Evolutionary conservation across 2,329 filamentous ascomycete species (phyloP).

Genomic region (Diplodia sapinea): DNA sequence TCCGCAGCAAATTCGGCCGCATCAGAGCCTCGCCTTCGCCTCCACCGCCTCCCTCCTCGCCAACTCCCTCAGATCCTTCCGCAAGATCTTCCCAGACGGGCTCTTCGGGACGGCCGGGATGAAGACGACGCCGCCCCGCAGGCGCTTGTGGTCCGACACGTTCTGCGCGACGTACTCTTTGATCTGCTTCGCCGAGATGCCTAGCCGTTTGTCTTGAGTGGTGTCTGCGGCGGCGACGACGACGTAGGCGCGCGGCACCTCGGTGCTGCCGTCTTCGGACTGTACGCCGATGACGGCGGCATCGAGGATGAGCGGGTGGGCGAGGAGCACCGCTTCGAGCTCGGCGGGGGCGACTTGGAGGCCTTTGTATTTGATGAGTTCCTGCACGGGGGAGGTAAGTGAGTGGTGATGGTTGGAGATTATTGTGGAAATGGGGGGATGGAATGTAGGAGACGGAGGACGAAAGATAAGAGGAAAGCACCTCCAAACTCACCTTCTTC

Average conservation of each 20-base stretch:
- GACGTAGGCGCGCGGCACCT: slow-evolving; percentile 52
- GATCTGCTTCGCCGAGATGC: slow-evolving; percentile 39
- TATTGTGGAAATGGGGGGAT: neutral
- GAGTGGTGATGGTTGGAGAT: neutral
- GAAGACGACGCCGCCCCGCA: slow-evolving; percentile 48
- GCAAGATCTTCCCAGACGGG: slow-evolving; percentile 45
- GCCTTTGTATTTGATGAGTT: slow-evolving; percentile 59
- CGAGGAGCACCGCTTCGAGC: slow-evolving; percentile 53
- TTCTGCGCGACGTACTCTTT: slow-evolving; percentile 42
- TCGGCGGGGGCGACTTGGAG: slow-evolving; percentile 58
- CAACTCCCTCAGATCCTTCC: slow-evolving; percentile 45
- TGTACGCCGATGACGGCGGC: slow-evolving; percentile 55
- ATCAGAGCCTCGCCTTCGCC: slow-evolving; percentile 39
- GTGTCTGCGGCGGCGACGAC: slow-evolving; percentile 41
- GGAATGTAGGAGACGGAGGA: neutral
- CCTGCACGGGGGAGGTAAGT: slow-evolving; percentile 39
- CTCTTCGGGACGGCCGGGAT: slow-evolving; percentile 47
- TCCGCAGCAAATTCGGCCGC: too few relatives aligned
- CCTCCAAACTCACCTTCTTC: slow-evolving; percentile 37
- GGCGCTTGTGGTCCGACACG: slow-evolving; percentile 45
- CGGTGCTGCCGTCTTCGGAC: slow-evolving; percentile 42
- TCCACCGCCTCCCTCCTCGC: slow-evolving; percentile 42
- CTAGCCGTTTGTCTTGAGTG: slow-evolving; percentile 30
- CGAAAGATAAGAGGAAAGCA: neutral
- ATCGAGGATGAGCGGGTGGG: slow-evolving; percentile 51